phyloP scores from a whole-genome alignment of 2,329 filamentous ascomycete species.

The Nothophoma quercina region DNA sequence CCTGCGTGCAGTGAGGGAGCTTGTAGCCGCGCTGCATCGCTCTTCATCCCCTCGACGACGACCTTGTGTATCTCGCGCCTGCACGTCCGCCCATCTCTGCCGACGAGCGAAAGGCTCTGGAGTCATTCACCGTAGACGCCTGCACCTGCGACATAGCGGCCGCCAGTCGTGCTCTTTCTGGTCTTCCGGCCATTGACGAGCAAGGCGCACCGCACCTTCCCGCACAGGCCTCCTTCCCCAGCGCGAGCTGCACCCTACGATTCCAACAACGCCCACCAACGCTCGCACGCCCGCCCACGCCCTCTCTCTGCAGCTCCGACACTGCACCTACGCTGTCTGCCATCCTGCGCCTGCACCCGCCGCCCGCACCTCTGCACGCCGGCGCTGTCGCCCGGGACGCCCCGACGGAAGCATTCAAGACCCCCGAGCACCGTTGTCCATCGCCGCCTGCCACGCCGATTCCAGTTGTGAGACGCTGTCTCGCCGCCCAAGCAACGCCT shows the following conservation, averaged over 20 bases:
- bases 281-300: neutral
- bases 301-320: constrained; percentile 6
- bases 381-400: constrained; percentile 17
- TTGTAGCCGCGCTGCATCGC: constrained; percentile 11
- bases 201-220: constrained; percentile 15
- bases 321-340: constrained; percentile 28
- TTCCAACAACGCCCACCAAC: neutral
- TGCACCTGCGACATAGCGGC: too few relatives aligned
- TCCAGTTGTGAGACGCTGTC: constrained; percentile 29
- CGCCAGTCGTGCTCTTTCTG: too few relatives aligned
- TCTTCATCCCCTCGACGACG: constrained; percentile 9
- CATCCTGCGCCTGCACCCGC: constrained; percentile 7
- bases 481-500: constrained; percentile 22
- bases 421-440: constrained; percentile 21
- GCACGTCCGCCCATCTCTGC: constrained; percentile 6
- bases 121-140: too few relatives aligned
- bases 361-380: constrained; percentile 1
- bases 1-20: constrained; percentile 9
- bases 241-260: constrained; percentile 15
- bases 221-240: constrained; percentile 18
- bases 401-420: constrained; percentile 34
- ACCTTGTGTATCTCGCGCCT: neutral
- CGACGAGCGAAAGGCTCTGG: too few relatives aligned
- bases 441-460: constrained; percentile 34
- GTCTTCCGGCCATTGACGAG: constrained; percentile 12